Conservation (phyloP, 345 rosid genomes). For the Citrus reticulata region DNA sequence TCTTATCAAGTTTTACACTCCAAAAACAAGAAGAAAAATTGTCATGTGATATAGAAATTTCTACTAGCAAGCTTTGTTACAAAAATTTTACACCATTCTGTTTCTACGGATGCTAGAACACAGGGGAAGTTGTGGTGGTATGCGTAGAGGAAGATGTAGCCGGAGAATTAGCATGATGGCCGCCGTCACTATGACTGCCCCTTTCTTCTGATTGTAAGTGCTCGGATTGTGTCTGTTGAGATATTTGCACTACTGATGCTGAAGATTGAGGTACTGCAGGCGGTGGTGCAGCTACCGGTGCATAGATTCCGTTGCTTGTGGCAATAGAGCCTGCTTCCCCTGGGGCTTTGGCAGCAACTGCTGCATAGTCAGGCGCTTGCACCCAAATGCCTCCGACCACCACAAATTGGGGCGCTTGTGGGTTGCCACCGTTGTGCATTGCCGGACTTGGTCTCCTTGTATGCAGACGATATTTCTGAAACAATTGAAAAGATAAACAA, state of each 20-base stretch:
- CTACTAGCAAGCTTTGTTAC: slow-evolving; percentile 23
- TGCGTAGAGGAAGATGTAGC: slow-evolving; percentile 69
- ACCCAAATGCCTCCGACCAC: slow-evolving; percentile 96
- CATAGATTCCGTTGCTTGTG: slow-evolving; percentile 28
- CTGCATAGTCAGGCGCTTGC: slow-evolving; percentile 54
- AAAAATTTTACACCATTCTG: slow-evolving; percentile 31
- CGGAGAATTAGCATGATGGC: slow-evolving; percentile 48
- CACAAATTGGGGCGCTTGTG: slow-evolving; percentile 73
- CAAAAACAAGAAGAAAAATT: not conserved
- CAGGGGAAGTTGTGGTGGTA: slow-evolving; percentile 52
- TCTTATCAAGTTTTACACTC: slow-evolving; percentile 4
- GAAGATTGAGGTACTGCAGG: slow-evolving; percentile 8
- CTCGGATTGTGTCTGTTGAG: slow-evolving; percentile 18
- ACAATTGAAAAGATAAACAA: not conserved
- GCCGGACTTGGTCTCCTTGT: slow-evolving; percentile 66
- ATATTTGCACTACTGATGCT: not conserved
- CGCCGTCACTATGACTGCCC: slow-evolving; percentile 37
- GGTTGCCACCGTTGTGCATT: slow-evolving; percentile 35
- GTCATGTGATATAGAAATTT: not conserved
- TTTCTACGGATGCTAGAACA: slow-evolving; percentile 2
- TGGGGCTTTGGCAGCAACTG: slow-evolving; percentile 31
- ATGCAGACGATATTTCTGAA: slow-evolving; percentile 89
- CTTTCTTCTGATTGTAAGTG: slow-evolving; percentile 46
- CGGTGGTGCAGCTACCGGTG: slow-evolving; percentile 44
- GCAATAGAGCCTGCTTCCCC: slow-evolving; percentile 19